Evolutionary conservation across 345 rosid species (phyloP).

Genomic region (Linum trigynum): DNA sequence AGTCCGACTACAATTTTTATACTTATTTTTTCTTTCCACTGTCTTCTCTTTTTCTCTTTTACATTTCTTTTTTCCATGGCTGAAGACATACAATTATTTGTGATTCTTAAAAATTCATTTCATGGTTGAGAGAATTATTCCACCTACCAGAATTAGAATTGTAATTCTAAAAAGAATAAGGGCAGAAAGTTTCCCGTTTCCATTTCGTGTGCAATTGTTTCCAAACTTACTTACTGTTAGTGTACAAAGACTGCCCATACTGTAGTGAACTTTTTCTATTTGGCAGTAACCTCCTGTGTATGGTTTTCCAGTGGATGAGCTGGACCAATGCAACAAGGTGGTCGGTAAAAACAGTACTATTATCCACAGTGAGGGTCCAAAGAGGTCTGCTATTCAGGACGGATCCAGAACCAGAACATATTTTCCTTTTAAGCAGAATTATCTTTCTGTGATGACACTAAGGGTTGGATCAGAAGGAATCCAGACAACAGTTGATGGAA

Average conservation of each 20-base stretch:
- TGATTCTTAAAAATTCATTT: too few relatives aligned
- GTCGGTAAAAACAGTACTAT: constrained; percentile 48
- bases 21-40: too few relatives aligned
- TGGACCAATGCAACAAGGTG: constrained; percentile 79
- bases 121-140: too few relatives aligned
- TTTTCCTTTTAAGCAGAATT: constrained; percentile 84
- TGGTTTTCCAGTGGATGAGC: constrained; percentile 53
- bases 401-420: constrained; percentile 30
- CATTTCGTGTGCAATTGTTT: too few relatives aligned
- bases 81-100: too few relatives aligned
- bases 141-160: too few relatives aligned
- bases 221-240: too few relatives aligned
- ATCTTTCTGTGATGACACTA: constrained; percentile 79
- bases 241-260: not conserved
- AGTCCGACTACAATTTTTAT: too few relatives aligned
- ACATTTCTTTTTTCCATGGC: too few relatives aligned
- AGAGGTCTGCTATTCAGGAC: not conserved
- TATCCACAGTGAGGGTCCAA: not conserved
- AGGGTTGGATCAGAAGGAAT: constrained; percentile 88
- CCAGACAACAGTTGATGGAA: constrained; percentile 94
- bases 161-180: too few relatives aligned
- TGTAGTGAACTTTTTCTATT: not conserved
- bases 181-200: too few relatives aligned
- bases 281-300: not conserved
- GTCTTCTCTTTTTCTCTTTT: too few relatives aligned